A percentile compares a stretch with the other conserved stretches of the same genome.
These are phyloP conservation scores for Cystobasidiaceae sp. DNA, from an alignment of 1,284 basidiomycete genomes.

Conservation along the genomic window DNA sequence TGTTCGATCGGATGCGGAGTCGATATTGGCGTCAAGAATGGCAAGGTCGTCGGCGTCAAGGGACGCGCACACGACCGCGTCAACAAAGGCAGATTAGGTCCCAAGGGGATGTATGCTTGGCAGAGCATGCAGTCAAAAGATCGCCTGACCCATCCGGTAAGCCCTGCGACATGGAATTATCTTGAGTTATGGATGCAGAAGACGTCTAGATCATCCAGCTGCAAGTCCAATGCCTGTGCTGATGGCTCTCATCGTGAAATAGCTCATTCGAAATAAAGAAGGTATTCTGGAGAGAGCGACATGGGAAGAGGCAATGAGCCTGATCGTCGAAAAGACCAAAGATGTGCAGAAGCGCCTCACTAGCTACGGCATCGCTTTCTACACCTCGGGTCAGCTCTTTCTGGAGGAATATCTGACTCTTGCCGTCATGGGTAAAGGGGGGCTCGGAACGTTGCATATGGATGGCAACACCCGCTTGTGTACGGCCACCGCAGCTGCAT, in stretches of 20 bases:
- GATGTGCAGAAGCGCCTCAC: conserved; percentile 21
- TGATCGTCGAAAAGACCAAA: conserved; percentile 9
- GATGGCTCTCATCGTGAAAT: background rate
- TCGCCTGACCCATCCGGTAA: conserved; percentile 7
- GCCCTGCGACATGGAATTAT: too few species aligned
- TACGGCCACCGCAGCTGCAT: conserved; percentile 15
- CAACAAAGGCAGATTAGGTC: conserved; percentile 16
- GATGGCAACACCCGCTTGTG: conserved; percentile 19
- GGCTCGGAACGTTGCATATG: conserved; percentile 19
- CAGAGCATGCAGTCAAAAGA: conserved; percentile 9
- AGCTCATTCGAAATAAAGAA: conserved; percentile 20
- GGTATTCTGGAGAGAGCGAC: conserved; percentile 6
- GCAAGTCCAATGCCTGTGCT: background rate
- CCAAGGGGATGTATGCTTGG: conserved; percentile 24
- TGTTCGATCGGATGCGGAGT: conserved; percentile 22
- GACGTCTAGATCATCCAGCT: too few species aligned
- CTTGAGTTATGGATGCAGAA: too few species aligned
- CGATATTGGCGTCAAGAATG: conserved; percentile 14
- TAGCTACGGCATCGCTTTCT: conserved; percentile 13
- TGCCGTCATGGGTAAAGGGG: conserved; percentile 14
- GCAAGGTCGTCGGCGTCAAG: conserved; percentile 13
- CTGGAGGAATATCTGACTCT: conserved; percentile 21
- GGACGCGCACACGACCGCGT: conserved; percentile 7
- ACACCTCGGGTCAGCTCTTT: conserved; percentile 20
- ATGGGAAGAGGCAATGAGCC: conserved; percentile 16